Base-by-base conservation (phyloP, 2,329 filamentous ascomycete genomes). In the Aspergillus jensenii region DNA sequence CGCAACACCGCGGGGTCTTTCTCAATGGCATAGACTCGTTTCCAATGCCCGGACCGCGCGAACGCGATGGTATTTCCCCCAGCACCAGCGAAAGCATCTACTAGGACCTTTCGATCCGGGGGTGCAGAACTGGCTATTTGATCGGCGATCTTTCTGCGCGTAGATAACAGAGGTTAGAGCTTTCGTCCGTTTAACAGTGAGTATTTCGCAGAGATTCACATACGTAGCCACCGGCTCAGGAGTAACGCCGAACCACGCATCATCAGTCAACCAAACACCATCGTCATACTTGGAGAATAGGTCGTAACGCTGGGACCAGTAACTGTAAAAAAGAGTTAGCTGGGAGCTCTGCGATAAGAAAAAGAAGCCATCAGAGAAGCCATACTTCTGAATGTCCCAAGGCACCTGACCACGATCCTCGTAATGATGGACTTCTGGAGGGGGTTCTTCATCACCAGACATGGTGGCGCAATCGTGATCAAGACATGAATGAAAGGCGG, bases 31-130 rank as follows among this genome's bases (percentile, higher is more conserved):
- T 98, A 91, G 62, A 99, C 85, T 62, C 86, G 87, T 52, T 87
- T 84, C 90, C 91, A 99, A 62, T 87, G 85, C 19, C 83, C 86
- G 0, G 88, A 90, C 9, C 87, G 83, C 17, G 95, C 93, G 67
- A 99, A 96, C n/a, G 93, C 91, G 66, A 99, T 98, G 23, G 89
- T 86, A 73, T 99, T 99, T 55, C 93, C 95, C 39, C 96, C 95
- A 1, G 90, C 92, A 44, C 95, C 95, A 27, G 88, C 90, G 76
- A 99, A 99, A 46, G 90, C 85, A 74, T 99, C 95, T 59, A 99
- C 86, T 39, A 99, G 78, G 37, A 88, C 84, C 9, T 79, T 84
- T 65, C 87, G 89, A 15, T 77, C 76, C 17, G 75, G 68, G 54
- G 83, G 78, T 23, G 82, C 78, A 45, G 81, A 80, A 57, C 81